Evolutionary conservation across 139 green algal genomes (phyloP).

Genomic region (Chlorella ohadii): DNA sequence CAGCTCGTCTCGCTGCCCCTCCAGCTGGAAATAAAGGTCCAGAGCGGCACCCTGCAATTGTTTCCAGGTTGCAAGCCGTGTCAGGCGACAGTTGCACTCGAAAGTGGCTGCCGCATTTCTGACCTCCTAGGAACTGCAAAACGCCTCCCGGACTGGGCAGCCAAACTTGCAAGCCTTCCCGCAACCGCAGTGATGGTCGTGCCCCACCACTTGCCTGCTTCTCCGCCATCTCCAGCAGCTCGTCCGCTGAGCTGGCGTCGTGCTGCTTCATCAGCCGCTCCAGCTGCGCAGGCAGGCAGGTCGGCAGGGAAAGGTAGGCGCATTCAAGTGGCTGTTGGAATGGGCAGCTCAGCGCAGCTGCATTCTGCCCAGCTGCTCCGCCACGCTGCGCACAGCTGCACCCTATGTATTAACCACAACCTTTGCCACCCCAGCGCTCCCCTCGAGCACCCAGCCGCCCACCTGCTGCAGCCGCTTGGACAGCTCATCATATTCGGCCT

Average conservation of each 20-base stretch:
- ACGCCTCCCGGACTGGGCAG: too few relatives aligned
- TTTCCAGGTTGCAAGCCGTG: neutral
- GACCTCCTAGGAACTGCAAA: too few relatives aligned
- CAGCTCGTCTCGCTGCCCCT: slow-evolving; percentile 48
- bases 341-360: too few relatives aligned
- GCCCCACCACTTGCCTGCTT: neutral
- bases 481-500: slow-evolving; percentile 58
- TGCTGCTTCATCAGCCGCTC: slow-evolving; percentile 58
- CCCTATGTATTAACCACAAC: too few relatives aligned
- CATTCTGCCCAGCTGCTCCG: too few relatives aligned
- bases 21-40: slow-evolving; percentile 62
- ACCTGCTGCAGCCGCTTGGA: slow-evolving; percentile 37
- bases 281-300: slow-evolving; percentile 18
- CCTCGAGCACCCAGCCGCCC: neutral
- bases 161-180: too few relatives aligned
- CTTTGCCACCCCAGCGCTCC: neutral
- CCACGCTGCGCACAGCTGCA: too few relatives aligned
- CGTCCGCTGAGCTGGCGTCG: slow-evolving; percentile 43
- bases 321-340: too few relatives aligned
- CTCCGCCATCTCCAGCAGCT: slow-evolving; percentile 61
- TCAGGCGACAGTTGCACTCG: too few relatives aligned
- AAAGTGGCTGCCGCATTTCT: too few relatives aligned
- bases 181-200: neutral
- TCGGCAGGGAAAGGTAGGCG: neutral
- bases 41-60: slow-evolving; percentile 41